Percentiles rank a stretch among this genome's conserved stretches.
Evolutionary conservation across 2,329 filamentous ascomycete species (phyloP).

Genomic region (Pezicula neosporulosa): DNA sequence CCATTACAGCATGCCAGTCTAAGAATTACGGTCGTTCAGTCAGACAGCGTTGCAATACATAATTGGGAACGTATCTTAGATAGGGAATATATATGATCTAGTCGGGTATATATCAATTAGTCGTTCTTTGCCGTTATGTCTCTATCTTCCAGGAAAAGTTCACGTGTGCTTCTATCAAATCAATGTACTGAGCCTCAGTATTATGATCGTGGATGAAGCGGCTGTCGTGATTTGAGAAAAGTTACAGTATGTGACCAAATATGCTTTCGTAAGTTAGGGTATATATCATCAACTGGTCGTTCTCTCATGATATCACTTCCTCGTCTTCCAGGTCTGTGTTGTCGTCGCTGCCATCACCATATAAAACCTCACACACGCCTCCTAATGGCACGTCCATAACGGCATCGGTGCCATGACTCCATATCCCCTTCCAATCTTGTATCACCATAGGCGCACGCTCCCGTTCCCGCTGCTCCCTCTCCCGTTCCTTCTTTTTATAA

Average conservation of each 20-base stretch:
- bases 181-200: too few species aligned
- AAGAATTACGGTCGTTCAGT: too few species aligned
- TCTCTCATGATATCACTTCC: not conserved
- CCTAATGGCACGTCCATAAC: conserved; percentile 96
- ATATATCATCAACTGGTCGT: not conserved
- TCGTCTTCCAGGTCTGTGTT: conserved; percentile 14
- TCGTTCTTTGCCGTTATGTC: too few species aligned
- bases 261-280: not conserved
- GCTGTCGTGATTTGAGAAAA: too few species aligned
- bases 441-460: conserved; percentile 8
- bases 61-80: too few species aligned
- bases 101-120: too few species aligned
- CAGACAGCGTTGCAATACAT: too few species aligned
- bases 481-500: conserved; percentile 28
- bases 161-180: too few species aligned
- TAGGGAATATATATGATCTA: too few species aligned
- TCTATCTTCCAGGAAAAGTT: too few species aligned
- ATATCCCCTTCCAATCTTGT: conserved; percentile 73
- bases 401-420: conserved; percentile 91
- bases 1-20: too few species aligned
- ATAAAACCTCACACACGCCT: conserved; percentile 91
- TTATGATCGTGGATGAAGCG: too few species aligned
- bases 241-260: not conserved
- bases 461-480: conserved; percentile 32
- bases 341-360: conserved; percentile 57